phyloP scores from a whole-genome alignment of 768 basidiomycete species.

The Goffeauzyma gilvescens region DNA sequence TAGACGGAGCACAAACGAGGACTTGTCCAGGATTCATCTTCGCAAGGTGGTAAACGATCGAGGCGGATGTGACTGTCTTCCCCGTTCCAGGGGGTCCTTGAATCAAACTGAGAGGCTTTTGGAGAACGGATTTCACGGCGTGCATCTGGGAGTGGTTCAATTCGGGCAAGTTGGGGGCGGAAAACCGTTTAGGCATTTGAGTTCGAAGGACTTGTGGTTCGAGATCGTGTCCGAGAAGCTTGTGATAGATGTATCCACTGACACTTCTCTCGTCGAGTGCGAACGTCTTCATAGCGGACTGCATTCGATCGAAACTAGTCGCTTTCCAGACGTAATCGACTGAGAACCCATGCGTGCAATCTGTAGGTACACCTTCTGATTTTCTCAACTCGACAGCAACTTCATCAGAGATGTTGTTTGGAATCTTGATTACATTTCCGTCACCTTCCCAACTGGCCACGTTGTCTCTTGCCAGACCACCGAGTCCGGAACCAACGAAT shows the following conservation, averaged over 20 bases:
- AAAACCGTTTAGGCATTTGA: slow-evolving; percentile 51
- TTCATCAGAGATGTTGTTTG: slow-evolving; percentile 97
- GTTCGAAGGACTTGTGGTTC: slow-evolving; percentile 60
- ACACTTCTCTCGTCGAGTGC: slow-evolving; percentile 99
- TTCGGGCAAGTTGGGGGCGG: slow-evolving; percentile 89
- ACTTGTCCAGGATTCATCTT: slow-evolving; percentile 99
- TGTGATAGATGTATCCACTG: slow-evolving; percentile 97
- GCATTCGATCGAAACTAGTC: slow-evolving; percentile 98
- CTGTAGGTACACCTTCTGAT: slow-evolving; percentile 79
- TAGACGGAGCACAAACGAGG: slow-evolving; percentile 93
- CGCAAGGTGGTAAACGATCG: slow-evolving; percentile 92
- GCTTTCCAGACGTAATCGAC: slow-evolving; percentile 99
- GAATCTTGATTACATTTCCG: slow-evolving; percentile 96
- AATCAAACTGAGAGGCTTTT: slow-evolving; percentile 92
- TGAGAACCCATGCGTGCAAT: slow-evolving; percentile 81
- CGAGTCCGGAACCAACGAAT: slow-evolving; percentile 38
- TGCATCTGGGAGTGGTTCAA: slow-evolving; percentile 99
- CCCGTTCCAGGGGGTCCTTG: slow-evolving; percentile 98
- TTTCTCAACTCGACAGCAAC: slow-evolving; percentile 80
- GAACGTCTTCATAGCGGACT: slow-evolving; percentile 98
- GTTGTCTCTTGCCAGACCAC: slow-evolving; percentile 18
- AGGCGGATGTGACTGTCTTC: slow-evolving; percentile 97
- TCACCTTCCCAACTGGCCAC: slow-evolving; percentile 94
- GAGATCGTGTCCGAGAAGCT: slow-evolving; percentile 89
- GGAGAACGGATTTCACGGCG: slow-evolving; percentile 94